Evolutionary conservation across 495 filamentous ascomycete genomes (phyloP).

Genomic region (Xylaria intraflava): DNA sequence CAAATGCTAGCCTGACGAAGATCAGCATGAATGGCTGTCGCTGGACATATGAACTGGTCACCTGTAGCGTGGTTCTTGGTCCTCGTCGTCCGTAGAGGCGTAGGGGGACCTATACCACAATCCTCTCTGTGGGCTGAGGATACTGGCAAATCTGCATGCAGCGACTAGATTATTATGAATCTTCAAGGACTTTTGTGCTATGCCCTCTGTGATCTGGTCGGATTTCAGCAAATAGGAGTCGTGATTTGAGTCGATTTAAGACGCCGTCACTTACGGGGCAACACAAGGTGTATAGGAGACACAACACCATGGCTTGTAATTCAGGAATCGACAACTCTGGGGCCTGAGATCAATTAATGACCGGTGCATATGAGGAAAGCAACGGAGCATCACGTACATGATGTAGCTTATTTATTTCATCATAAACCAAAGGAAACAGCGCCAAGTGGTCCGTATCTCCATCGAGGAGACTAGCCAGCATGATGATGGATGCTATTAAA

Average conservation of each 20-base stretch:
- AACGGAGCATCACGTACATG: background rate
- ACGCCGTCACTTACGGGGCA: slow-evolving; percentile 15
- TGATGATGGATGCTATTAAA: slow-evolving; percentile 19
- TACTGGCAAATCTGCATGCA: slow-evolving; percentile 18
- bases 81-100: background rate
- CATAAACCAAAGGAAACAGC: slow-evolving; percentile 13
- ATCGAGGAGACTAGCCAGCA: slow-evolving; percentile 21
- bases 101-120: slow-evolving; percentile 4
- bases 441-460: slow-evolving; percentile 11
- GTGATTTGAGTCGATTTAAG: background rate
- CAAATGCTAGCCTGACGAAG: slow-evolving; percentile 17
- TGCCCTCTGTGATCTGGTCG: slow-evolving; percentile 13
- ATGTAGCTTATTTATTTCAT: slow-evolving; percentile 6
- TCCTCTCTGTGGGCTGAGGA: slow-evolving; percentile 15
- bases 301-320: slow-evolving; percentile 22
- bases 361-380: background rate
- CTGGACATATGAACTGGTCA: background rate
- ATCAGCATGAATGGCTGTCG: background rate
- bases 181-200: slow-evolving; percentile 18
- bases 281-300: slow-evolving; percentile 17
- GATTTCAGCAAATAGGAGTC: background rate
- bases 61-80: background rate
- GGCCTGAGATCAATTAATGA: slow-evolving; percentile 10
- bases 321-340: slow-evolving; percentile 15
- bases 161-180: slow-evolving; percentile 17